Evolutionary conservation across 345 rosid genomes (phyloP).

Genomic region (Murraya paniculata): DNA sequence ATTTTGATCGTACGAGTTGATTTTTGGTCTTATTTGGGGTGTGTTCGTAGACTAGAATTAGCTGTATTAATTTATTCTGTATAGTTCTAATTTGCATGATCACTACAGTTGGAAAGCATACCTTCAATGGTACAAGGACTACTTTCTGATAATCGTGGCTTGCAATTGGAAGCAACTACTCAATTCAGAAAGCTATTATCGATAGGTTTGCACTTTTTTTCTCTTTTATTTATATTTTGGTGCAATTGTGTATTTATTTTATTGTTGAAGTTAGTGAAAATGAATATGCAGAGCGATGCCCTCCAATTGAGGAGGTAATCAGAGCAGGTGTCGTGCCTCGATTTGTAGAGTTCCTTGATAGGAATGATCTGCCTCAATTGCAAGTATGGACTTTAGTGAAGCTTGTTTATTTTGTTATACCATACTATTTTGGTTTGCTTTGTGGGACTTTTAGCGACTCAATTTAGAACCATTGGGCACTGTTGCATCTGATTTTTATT

Average conservation of each 20-base stretch:
- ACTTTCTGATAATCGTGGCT: constrained; percentile 33
- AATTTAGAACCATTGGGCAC: background rate
- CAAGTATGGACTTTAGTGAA: constrained; percentile 22
- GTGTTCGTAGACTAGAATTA: background rate
- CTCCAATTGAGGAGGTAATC: constrained; percentile 44
- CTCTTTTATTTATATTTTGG: background rate
- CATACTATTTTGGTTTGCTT: background rate
- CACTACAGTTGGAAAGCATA: constrained; percentile 40
- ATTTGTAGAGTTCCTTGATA: constrained; percentile 37
- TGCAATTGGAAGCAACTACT: constrained; percentile 42
- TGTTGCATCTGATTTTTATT: constrained; percentile 7
- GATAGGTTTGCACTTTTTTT: constrained; percentile 29
- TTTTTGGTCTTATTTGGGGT: background rate
- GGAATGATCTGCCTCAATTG: constrained; percentile 30
- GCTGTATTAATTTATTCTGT: background rate
- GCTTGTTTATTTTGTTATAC: background rate
- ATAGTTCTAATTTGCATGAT: background rate
- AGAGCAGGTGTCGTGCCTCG: constrained; percentile 39
- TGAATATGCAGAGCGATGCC: constrained; percentile 30
- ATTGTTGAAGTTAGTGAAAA: background rate
- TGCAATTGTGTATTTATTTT: background rate
- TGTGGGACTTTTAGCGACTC: background rate
- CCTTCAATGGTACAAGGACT: constrained; percentile 42
- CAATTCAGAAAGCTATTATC: constrained; percentile 50
- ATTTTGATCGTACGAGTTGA: background rate